Evolutionary conservation across 2,329 filamentous ascomycete species (phyloP), one percentile per base, ranked within the genome.

Genomic region (Venturia pyrina): DNA sequence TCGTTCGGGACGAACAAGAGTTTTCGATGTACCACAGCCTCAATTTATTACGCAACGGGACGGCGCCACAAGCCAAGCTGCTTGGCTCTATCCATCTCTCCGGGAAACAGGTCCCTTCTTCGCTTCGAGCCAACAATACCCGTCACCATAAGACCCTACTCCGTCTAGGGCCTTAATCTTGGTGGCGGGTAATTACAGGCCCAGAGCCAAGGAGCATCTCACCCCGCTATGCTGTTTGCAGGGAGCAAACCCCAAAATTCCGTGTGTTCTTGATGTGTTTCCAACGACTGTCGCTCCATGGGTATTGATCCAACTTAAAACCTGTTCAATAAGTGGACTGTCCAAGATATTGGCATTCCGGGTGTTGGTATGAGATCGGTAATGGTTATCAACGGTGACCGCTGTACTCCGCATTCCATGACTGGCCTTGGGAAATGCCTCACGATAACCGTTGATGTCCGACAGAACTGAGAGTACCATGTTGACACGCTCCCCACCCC

Each of bases 11-110:
- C 5, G 32, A 59, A 37, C 32, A 59, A 59, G 53, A 37, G 53
- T n/a, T 59, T 59, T 59, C 4, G 28, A 19, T 59, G 53, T 17
- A 11, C 21, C 48, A 37, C 28, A 59, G 53, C 53, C 53, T 37
- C 53, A 34, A 59, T 59, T 59, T 34, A n/a, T 10, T 59, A 13
- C 21, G 28, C 32, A 15, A 13, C 28, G 28, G 5, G 46, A 8
- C 19, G 53, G 32, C 53, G 53, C 53, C 53, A 59, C 32, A 59
- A 8, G 53, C 53, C 53, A 59, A 59, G 53, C 19, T 59, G 53
- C 53, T 59, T 59, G 53, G 53, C 53, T 21, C 15, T 37, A 37
- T 59, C 53, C n/a, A 37, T 37, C 4, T 37, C 28, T 37, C 28
- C 19, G n/a, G 13, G 53, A 15, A 15, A 6, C 28, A 10, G 28